A percentile compares a stretch with the other conserved stretches of the same genome.
These are phyloP conservation scores for Spiraea crenata DNA, from an alignment of 331 rosid species.

Conservation along the genomic window DNA sequence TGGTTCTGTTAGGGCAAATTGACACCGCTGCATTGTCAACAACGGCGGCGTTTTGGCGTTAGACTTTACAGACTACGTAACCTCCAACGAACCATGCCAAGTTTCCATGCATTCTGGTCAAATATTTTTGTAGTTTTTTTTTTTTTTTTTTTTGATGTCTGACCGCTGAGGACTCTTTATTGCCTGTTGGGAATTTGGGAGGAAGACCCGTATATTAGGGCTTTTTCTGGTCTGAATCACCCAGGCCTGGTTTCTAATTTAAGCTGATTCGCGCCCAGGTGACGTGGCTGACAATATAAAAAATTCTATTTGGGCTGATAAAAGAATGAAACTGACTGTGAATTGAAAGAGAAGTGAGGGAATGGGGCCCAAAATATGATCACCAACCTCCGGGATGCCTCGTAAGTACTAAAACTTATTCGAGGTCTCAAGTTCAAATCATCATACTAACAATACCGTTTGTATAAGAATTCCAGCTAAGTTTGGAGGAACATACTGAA, in stretches of 20 bases:
- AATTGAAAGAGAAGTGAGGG: slow-evolving; percentile 12
- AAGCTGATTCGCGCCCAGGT: neutral
- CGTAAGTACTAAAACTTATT: neutral
- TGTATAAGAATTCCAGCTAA: no score
- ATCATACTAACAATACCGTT: no score
- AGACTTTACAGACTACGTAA: neutral
- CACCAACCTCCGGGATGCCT: slow-evolving; percentile 22
- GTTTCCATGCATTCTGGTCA: slow-evolving; percentile 3
- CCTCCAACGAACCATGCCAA: neutral
- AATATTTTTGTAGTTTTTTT: slow-evolving; percentile 10
- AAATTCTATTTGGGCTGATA: neutral
- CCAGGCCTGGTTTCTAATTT: neutral
- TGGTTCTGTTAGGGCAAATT: slow-evolving; percentile 11
- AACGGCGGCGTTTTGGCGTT: slow-evolving; percentile 24
- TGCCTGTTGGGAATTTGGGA: slow-evolving; percentile 8
- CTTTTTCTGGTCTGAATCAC: slow-evolving; percentile 8
- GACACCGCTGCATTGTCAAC: slow-evolving; percentile 20
- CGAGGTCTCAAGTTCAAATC: no score
- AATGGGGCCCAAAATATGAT: slow-evolving; percentile 20
- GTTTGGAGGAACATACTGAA: no score
- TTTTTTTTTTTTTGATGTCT: no score
- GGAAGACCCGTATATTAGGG: slow-evolving; percentile 3
- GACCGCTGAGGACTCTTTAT: slow-evolving; percentile 8
- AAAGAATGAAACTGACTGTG: slow-evolving; percentile 15
- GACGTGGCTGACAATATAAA: neutral